A percentile compares a stretch with the other conserved stretches of the same genome.
Evolutionary conservation across 1,139 yeast genomes (phyloP).

Genomic region (Debaryomycetaceae sp.): DNA sequence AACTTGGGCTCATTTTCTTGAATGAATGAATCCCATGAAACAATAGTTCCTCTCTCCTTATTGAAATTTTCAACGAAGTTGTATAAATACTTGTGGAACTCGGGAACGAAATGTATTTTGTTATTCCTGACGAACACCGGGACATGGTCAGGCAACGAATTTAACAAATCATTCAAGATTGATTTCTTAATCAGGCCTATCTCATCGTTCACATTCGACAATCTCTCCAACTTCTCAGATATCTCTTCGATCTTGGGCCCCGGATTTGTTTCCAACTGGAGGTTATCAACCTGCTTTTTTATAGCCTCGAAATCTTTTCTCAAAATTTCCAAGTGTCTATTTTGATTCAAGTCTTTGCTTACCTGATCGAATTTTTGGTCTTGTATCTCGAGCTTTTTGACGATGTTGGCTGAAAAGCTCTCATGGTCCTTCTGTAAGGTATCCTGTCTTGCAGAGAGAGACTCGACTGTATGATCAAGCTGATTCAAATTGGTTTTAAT

Average conservation of each 20-base stretch:
- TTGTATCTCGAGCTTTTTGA: conserved; percentile 16
- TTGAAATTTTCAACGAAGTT: conserved; percentile 31
- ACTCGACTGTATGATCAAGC: conserved; percentile 11
- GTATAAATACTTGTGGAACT: conserved; percentile 36
- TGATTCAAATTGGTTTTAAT: conserved; percentile 17
- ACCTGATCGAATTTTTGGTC: conserved; percentile 14
- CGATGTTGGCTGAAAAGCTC: conserved; percentile 10
- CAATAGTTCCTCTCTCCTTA: conserved; percentile 10
- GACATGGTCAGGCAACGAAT: conserved; percentile 25
- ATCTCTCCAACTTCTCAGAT: conserved; percentile 14
- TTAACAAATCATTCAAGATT: conserved; percentile 19
- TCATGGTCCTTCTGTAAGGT: conserved; percentile 13
- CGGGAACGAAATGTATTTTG: conserved; percentile 39
- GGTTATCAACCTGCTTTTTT: conserved; percentile 2
- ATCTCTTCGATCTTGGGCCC: conserved; percentile 17
- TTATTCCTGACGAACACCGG: conserved; percentile 33
- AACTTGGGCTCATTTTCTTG: conserved; percentile 16
- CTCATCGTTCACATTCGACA: conserved; percentile 14
- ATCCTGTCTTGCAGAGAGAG: conserved; percentile 14
- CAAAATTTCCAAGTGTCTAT: conserved; percentile 9
- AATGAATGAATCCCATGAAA: conserved; percentile 22
- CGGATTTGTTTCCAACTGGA: conserved; percentile 1
- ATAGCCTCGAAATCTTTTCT: conserved; percentile 8
- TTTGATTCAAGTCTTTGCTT: conserved; percentile 8
- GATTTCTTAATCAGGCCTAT: conserved; percentile 19